A percentile compares a stretch with the other conserved stretches of the same genome.
phyloP scores from a whole-genome alignment of 2,329 filamentous ascomycete species.

The Exserohilum turcica region DNA sequence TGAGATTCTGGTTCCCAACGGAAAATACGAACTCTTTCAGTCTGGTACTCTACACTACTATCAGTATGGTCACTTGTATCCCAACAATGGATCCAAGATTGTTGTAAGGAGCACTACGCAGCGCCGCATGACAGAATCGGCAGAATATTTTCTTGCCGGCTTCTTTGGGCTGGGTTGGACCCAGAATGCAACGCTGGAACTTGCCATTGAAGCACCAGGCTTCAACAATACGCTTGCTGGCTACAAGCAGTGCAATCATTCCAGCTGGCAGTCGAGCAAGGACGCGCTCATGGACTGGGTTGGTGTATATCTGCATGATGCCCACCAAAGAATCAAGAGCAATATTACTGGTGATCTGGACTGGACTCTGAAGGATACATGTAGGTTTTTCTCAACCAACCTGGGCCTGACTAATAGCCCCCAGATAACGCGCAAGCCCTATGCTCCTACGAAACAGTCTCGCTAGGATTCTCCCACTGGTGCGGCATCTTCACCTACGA shows the following conservation, averaged over 20 bases:
- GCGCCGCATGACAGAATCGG: constrained; percentile 76
- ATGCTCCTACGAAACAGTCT: constrained; percentile 79
- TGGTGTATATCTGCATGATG: constrained; percentile 67
- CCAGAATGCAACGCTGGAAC: constrained; percentile 72
- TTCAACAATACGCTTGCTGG: constrained; percentile 76
- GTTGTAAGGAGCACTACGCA: constrained; percentile 76
- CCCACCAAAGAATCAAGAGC: constrained; percentile 63
- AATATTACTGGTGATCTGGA: constrained; percentile 52
- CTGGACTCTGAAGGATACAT: constrained; percentile 45
- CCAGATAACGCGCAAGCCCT: constrained; percentile 70
- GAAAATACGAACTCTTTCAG: constrained; percentile 74
- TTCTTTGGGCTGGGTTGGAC: constrained; percentile 80
- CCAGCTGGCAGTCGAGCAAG: constrained; percentile 53
- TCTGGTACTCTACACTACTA: constrained; percentile 74
- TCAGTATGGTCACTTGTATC: constrained; percentile 71
- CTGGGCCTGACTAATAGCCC: background rate
- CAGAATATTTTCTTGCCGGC: constrained; percentile 77
- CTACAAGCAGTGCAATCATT: constrained; percentile 69
- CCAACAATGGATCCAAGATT: constrained; percentile 71
- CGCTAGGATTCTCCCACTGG: constrained; percentile 74
- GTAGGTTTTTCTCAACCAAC: constrained; percentile 13
- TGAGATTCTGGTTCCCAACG: constrained; percentile 74
- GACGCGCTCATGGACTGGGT: constrained; percentile 65
- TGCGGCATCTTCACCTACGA: constrained; percentile 75
- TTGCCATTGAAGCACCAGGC: constrained; percentile 67